These are phyloP conservation scores for Pseudonitzschia multistriata DNA, from an alignment of 108 stramenopile species.

Conservation along the genomic window DNA sequence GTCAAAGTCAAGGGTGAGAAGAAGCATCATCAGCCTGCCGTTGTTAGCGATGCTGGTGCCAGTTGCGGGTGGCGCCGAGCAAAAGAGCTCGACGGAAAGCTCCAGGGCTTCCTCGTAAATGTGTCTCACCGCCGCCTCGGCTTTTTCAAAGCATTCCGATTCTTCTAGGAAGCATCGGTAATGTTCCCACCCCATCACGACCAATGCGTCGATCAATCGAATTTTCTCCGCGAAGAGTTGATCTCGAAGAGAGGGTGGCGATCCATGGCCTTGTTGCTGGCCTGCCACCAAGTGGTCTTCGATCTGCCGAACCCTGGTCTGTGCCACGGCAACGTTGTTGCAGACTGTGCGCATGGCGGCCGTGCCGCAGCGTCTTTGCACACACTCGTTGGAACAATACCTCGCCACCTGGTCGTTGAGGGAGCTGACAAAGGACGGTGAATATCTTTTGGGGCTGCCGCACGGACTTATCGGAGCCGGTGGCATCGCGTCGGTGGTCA, in stretches of 20 bases:
- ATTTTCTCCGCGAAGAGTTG: constrained; percentile 11
- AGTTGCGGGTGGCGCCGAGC: background rate
- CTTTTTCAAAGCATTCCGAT: constrained; percentile 4
- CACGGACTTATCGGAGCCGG: background rate
- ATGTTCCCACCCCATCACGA: constrained; percentile 9
- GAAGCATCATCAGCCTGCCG: constrained; percentile 11
- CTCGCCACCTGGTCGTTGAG: background rate
- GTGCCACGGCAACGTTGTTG: background rate
- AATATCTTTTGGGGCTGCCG: background rate
- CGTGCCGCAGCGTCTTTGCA: background rate
- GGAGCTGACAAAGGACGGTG: background rate
- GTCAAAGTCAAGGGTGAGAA: constrained; percentile 4
- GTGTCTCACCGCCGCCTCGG: constrained; percentile 3
- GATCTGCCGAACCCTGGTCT: background rate
- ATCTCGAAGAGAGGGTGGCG: background rate
- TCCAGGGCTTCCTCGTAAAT: constrained; percentile 14
- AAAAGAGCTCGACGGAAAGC: constrained; percentile 4
- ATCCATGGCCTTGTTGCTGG: background rate
- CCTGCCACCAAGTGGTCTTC: background rate
- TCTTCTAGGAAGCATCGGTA: background rate
- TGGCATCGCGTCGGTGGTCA: background rate
- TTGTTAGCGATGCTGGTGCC: background rate
- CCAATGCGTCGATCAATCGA: constrained; percentile 6
- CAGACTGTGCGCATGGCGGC: background rate
- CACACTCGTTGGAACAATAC: constrained; percentile 7